A percentile compares a stretch with the other conserved stretches of the same genome.
phyloP scores from a whole-genome alignment of 2,329 filamentous ascomycete species.

The Pseudogymnoascus sp. region DNA sequence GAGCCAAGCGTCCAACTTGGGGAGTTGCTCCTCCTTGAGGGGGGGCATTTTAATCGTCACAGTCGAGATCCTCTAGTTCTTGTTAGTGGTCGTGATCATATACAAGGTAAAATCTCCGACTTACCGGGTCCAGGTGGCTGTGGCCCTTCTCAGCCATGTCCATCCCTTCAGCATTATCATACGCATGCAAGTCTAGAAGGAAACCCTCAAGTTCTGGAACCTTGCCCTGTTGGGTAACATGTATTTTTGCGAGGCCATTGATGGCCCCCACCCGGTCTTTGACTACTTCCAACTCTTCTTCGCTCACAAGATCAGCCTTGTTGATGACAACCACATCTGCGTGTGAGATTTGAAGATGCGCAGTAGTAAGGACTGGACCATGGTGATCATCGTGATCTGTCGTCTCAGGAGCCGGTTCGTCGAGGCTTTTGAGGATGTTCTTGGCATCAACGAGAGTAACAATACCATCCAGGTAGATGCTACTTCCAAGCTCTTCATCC shows the following conservation, averaged over 20 bases:
- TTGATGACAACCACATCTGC: conserved; percentile 94
- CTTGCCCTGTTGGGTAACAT: conserved; percentile 69
- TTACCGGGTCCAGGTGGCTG: conserved; percentile 80
- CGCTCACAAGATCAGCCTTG: conserved; percentile 76
- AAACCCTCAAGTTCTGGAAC: conserved; percentile 79
- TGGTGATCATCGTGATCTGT: conserved; percentile 42
- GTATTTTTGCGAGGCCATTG: conserved; percentile 79
- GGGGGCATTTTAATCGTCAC: conserved; percentile 59
- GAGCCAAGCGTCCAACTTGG: conserved; percentile 70
- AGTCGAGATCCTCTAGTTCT: conserved; percentile 68
- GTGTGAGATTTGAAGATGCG: conserved; percentile 93
- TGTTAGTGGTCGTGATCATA: conserved; percentile 8
- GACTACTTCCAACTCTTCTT: conserved; percentile 60
- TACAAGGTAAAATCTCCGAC: conserved; percentile 23
- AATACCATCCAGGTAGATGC: conserved; percentile 93
- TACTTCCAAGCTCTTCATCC: conserved; percentile 88
- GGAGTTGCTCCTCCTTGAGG: conserved; percentile 49
- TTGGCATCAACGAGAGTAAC: conserved; percentile 93
- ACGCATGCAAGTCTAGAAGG: conserved; percentile 83
- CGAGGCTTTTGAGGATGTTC: conserved; percentile 75
- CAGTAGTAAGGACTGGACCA: conserved; percentile 74
- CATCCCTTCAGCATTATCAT: conserved; percentile 64
- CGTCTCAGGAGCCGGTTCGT: conserved; percentile 55
- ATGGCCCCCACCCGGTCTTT: conserved; percentile 69
- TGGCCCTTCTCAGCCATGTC: conserved; percentile 70